phyloP scores from a whole-genome alignment of 2,329 filamentous ascomycete genomes.

The Teratosphaeria gauchensis region DNA sequence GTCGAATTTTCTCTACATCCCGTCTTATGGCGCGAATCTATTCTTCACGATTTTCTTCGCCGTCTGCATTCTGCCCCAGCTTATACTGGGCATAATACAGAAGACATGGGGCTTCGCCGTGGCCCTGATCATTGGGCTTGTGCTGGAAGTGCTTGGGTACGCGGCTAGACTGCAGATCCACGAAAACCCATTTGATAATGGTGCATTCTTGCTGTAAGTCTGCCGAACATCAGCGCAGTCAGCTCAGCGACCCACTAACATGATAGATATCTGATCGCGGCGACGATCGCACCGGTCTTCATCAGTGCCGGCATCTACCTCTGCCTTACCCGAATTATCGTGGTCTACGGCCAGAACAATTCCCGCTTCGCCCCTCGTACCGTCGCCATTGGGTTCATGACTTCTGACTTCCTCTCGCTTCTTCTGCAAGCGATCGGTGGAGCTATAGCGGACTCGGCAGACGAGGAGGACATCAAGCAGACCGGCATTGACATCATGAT shows the following conservation, averaged over 20 bases:
- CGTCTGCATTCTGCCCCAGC: constrained; percentile 38
- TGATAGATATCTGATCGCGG: constrained; percentile 45
- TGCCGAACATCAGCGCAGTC: not conserved
- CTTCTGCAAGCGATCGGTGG: constrained; percentile 49
- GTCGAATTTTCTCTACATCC: constrained; percentile 44
- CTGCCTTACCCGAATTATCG: constrained; percentile 47
- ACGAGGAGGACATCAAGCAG: constrained; percentile 28
- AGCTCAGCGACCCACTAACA: not conserved
- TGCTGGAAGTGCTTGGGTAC: constrained; percentile 48
- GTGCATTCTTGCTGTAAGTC: constrained; percentile 43
- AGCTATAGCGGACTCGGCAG: constrained; percentile 43
- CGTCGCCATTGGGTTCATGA: constrained; percentile 48
- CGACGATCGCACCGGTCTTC: constrained; percentile 51
- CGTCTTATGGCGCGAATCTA: constrained; percentile 32
- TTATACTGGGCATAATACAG: constrained; percentile 40
- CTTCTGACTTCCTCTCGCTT: constrained; percentile 46
- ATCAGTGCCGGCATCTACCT: constrained; percentile 48
- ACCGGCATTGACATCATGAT: constrained; percentile 47
- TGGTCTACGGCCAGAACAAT: constrained; percentile 40
- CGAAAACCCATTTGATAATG: constrained; percentile 40
- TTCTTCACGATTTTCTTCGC: constrained; percentile 46
- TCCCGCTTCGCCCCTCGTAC: constrained; percentile 17
- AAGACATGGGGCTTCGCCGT: constrained; percentile 48
- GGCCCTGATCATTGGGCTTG: constrained; percentile 37
- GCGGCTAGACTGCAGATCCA: constrained; percentile 45